These are phyloP conservation scores for Amanita fuliginea DNA, from an alignment of 768 basidiomycete genomes.

Conservation along the genomic window DNA sequence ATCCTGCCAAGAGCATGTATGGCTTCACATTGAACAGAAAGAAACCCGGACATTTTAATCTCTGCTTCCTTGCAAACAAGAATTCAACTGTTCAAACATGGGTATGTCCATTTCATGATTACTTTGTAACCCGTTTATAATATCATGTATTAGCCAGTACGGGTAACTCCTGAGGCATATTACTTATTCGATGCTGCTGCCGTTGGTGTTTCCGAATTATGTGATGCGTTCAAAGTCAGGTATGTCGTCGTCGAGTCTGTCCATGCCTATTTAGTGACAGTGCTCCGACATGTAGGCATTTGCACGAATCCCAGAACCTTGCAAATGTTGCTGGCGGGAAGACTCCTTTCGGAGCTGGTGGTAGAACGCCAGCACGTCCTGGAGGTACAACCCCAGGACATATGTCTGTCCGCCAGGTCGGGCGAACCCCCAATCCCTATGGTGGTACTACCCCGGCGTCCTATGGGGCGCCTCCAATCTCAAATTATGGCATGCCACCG, in stretches of 20 bases:
- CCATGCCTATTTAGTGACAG: neutral
- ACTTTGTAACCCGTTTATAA: slow-evolving; percentile 1
- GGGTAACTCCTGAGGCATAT: slow-evolving; percentile 82
- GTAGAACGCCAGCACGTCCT: slow-evolving; percentile 68
- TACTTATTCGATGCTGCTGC: slow-evolving; percentile 86
- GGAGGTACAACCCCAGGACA: slow-evolving; percentile 76
- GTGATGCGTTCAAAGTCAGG: slow-evolving; percentile 95
- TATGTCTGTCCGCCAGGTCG: slow-evolving; percentile 61
- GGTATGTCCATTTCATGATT: slow-evolving; percentile 39
- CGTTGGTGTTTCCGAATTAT: slow-evolving; percentile 84
- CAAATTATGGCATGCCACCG: slow-evolving; percentile 14
- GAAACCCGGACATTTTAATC: slow-evolving; percentile 85
- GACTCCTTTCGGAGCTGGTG: slow-evolving; percentile 69
- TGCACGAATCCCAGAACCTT: slow-evolving; percentile 66
- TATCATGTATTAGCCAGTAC: slow-evolving; percentile 51
- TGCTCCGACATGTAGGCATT: slow-evolving; percentile 36
- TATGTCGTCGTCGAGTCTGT: slow-evolving; percentile 17
- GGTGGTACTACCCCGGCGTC: slow-evolving; percentile 37
- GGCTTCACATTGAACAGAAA: slow-evolving; percentile 88
- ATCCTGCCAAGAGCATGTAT: slow-evolving; percentile 91
- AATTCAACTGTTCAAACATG: slow-evolving; percentile 84
- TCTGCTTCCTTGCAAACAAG: slow-evolving; percentile 90
- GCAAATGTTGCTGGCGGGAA: slow-evolving; percentile 49
- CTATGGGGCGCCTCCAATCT: slow-evolving; percentile 19
- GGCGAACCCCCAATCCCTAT: slow-evolving; percentile 77